A percentile compares a stretch with the other conserved stretches of the same genome.
Conservation (phyloP, 2,329 filamentous ascomycete genomes). For the Chrysosporium keratinophilum region DNA sequence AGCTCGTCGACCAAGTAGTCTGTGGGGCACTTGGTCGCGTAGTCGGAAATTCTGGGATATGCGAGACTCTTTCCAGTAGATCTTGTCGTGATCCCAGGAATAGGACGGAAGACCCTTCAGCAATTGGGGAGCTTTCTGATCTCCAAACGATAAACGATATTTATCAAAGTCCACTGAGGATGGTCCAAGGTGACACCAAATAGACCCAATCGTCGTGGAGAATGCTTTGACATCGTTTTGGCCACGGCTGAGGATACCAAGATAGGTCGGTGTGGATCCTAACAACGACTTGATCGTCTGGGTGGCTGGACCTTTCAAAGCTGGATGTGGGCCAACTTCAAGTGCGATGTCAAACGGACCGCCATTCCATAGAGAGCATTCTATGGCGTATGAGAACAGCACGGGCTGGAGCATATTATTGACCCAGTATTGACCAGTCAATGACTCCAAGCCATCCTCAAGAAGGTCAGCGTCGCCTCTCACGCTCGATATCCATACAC, state of each 20-base stretch:
- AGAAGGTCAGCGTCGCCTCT: constrained; percentile 12
- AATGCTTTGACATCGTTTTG: constrained; percentile 15
- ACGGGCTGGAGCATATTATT: constrained; percentile 32
- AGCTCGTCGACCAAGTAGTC: constrained; percentile 8
- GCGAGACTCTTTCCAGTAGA: constrained; percentile 14
- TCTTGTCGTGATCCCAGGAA: constrained; percentile 15
- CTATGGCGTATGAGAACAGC: constrained; percentile 26
- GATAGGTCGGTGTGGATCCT: constrained; percentile 12
- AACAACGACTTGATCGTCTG: constrained; percentile 2
- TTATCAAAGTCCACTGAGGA: constrained; percentile 13
- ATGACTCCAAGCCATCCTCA: constrained; percentile 18
- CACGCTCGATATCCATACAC: constrained; percentile 25
- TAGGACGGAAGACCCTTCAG: constrained; percentile 14
- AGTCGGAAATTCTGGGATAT: background rate
- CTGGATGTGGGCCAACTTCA: constrained; percentile 28
- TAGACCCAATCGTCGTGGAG: constrained; percentile 19
- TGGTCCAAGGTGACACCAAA: constrained; percentile 13
- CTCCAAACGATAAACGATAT: background rate
- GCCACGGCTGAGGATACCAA: constrained; percentile 13
- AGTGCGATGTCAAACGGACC: constrained; percentile 8
- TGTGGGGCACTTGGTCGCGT: constrained; percentile 1
- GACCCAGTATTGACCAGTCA: constrained; percentile 27
- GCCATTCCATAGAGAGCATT: background rate
- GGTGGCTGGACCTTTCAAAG: constrained; percentile 24
- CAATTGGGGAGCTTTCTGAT: background rate